These are phyloP conservation scores for Tulasnella sp. DNA, from an alignment of 768 basidiomycete genomes.

Conservation along the genomic window DNA sequence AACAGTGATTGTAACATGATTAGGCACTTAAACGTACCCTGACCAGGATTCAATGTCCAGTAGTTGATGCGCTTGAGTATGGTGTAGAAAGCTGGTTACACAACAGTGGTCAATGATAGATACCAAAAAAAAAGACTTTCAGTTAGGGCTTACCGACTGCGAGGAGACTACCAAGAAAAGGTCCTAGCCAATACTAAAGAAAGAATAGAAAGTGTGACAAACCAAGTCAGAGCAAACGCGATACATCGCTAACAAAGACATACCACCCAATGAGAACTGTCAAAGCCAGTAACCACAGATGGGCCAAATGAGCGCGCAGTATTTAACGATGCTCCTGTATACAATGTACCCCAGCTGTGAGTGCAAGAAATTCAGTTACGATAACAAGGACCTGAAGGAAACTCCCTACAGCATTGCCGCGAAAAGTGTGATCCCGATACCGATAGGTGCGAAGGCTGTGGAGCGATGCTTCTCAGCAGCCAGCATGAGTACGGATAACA, in stretches of 20 bases:
- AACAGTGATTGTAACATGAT: no score
- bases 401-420: constrained; percentile 19
- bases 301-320: constrained; percentile 21
- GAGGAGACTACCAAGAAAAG: constrained; percentile 29
- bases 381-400: neutral
- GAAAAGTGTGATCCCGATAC: constrained; percentile 18
- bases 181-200: constrained; percentile 22
- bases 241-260: no score
- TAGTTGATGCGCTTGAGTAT: constrained; percentile 23
- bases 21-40: no score
- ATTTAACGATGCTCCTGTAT: constrained; percentile 19
- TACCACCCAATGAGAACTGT: constrained; percentile 7
- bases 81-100: constrained; percentile 35
- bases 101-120: no score
- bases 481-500: constrained; percentile 17
- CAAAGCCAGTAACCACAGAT: constrained; percentile 19
- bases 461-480: constrained; percentile 19
- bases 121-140: neutral
- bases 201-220: neutral
- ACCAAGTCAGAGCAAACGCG: neutral
- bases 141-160: constrained; percentile 22
- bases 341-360: constrained; percentile 15
- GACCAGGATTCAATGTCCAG: constrained; percentile 25
- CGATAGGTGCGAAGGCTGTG: constrained; percentile 16
- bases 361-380: neutral